Evolutionary conservation across 2,329 filamentous ascomycete species (phyloP).

Genomic region (Metarhizium brunneum): DNA sequence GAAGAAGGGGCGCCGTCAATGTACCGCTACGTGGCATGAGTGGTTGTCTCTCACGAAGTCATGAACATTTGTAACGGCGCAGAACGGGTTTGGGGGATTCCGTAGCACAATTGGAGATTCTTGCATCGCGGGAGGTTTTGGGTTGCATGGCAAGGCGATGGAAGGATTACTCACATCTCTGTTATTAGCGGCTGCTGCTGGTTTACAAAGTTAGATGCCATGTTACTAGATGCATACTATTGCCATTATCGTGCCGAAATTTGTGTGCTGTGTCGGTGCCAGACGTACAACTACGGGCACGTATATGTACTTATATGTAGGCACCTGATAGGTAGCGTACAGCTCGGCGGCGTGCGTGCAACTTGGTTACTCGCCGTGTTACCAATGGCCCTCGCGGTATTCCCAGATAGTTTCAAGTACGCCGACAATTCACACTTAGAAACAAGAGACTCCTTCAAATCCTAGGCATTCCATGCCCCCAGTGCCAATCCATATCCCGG

Average conservation of each 20-base stretch:
- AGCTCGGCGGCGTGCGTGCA: too few species aligned
- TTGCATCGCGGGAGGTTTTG: not conserved
- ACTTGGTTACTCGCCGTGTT: too few species aligned
- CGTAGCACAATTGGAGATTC: not conserved
- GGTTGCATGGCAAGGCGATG: constrained; percentile 1
- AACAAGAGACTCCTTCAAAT: too few species aligned
- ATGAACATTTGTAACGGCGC: not conserved
- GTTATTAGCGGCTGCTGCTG: not conserved
- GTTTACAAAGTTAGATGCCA: not conserved
- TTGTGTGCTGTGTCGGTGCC: too few species aligned
- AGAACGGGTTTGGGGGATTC: not conserved
- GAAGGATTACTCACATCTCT: not conserved
- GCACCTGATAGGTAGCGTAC: too few species aligned
- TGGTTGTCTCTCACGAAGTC: not conserved
- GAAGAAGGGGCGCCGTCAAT: constrained; percentile 56
- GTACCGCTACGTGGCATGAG: constrained; percentile 64
- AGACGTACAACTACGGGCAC: too few species aligned
- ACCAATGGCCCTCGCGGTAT: too few species aligned
- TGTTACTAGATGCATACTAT: too few species aligned
- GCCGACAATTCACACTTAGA: too few species aligned
- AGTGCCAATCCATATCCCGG: not conserved
- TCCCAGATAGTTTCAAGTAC: too few species aligned
- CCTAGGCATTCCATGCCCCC: not conserved
- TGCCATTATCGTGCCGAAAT: too few species aligned
- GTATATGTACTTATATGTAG: too few species aligned